Percentiles rank a stretch among this genome's conserved stretches.
These are phyloP conservation scores for Pyricularia sp. DNA, from an alignment of 2,329 filamentous ascomycete species.

Conservation along the genomic window DNA sequence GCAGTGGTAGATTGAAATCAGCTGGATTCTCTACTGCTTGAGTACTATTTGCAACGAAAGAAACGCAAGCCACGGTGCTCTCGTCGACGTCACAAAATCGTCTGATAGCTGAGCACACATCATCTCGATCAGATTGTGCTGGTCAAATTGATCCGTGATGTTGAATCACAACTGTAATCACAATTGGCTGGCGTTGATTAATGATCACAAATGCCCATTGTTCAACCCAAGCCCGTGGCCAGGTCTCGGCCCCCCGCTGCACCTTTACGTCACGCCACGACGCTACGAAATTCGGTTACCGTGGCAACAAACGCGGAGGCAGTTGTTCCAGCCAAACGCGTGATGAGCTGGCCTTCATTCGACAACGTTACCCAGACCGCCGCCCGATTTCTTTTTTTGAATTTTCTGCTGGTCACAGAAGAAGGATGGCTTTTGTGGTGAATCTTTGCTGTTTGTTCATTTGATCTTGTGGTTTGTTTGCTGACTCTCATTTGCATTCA, in stretches of 20 bases:
- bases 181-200: not conserved
- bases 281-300: not conserved
- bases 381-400: not conserved
- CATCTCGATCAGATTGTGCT: too few species aligned
- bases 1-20: not conserved
- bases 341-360: not conserved
- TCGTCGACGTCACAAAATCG: not conserved
- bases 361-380: not conserved
- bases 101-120: too few species aligned
- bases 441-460: not conserved
- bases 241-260: not conserved
- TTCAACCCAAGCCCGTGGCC: not conserved
- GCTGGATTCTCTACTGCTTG: not conserved
- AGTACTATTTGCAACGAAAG: not conserved
- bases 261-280: not conserved
- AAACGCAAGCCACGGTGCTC: too few species aligned
- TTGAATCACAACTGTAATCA: not conserved
- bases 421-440: not conserved
- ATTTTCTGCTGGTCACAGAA: not conserved
- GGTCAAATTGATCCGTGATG: not conserved
- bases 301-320: not conserved
- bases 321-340: not conserved
- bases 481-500: not conserved
- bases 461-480: too few species aligned
- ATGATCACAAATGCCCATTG: not conserved